Evolutionary conservation across 805 yeast species (phyloP).

Genomic region (Kluyveromyces nonfermentans): DNA sequence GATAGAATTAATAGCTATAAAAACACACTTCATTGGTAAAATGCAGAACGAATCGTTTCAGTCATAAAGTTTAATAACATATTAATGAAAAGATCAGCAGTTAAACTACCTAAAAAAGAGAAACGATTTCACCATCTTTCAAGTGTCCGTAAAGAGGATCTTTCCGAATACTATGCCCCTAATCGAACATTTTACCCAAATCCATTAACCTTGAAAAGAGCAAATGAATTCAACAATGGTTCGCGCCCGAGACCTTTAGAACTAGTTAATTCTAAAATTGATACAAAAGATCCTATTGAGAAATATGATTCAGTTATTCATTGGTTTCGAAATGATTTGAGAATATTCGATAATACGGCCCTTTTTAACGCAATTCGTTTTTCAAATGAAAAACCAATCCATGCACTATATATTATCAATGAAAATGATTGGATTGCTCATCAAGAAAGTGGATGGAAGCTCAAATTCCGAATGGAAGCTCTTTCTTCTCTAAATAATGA

Average conservation of each 20-base stretch:
- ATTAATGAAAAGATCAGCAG: neutral
- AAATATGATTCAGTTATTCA: slow-evolving; percentile 28
- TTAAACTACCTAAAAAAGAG: neutral
- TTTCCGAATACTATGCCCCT: slow-evolving; percentile 10
- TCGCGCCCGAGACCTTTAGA: slow-evolving; percentile 12
- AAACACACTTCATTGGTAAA: too few species aligned
- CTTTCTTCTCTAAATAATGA: slow-evolving; percentile 26
- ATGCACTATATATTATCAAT: slow-evolving; percentile 34
- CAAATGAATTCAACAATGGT: slow-evolving; percentile 15
- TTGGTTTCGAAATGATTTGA: slow-evolving; percentile 40
- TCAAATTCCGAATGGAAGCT: slow-evolving; percentile 31
- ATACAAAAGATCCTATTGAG: slow-evolving; percentile 1
- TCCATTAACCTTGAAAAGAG: slow-evolving; percentile 12
- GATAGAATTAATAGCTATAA: neutral
- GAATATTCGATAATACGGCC: slow-evolving; percentile 37
- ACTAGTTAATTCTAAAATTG: slow-evolving; percentile 6
- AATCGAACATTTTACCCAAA: slow-evolving; percentile 12
- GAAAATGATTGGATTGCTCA: slow-evolving; percentile 36
- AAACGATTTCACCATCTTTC: neutral
- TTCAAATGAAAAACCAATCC: slow-evolving; percentile 9
- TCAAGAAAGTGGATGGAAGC: slow-evolving; percentile 35
- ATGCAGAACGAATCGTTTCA: neutral
- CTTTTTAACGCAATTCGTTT: slow-evolving; percentile 30
- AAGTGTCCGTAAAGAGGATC: slow-evolving; percentile 1
- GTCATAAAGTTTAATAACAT: neutral